A percentile compares a stretch with the other conserved stretches of the same genome.
Evolutionary conservation across 2,329 filamentous ascomycete genomes (phyloP).

Genomic region (Fusarium annulatum): DNA sequence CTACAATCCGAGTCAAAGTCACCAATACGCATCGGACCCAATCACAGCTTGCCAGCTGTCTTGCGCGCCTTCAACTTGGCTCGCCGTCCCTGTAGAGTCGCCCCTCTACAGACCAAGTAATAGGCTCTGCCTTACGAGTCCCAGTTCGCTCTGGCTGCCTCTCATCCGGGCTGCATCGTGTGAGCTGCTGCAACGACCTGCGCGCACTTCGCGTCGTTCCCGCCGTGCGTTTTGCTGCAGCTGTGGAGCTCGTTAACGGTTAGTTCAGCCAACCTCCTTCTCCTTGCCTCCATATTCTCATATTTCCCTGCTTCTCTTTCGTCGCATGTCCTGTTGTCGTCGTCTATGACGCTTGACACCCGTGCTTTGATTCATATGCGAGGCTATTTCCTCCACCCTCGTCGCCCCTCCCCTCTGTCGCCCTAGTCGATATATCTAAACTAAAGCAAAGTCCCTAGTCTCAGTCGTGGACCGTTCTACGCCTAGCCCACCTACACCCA

Average conservation of each 20-base stretch:
- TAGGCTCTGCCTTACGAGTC: slow-evolving; percentile 26
- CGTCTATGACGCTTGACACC: slow-evolving; percentile 37
- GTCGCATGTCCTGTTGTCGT: slow-evolving; percentile 23
- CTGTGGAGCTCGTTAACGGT: slow-evolving; percentile 43
- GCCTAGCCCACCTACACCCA: slow-evolving; percentile 28
- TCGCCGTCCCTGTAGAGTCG: slow-evolving; percentile 35
- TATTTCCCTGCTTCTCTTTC: slow-evolving; percentile 40
- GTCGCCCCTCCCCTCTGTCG: slow-evolving; percentile 33
- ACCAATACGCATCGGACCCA: slow-evolving; percentile 42
- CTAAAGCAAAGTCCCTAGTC: slow-evolving; percentile 39
- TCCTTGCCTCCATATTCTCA: slow-evolving; percentile 37
- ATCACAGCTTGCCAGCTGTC: slow-evolving; percentile 53
- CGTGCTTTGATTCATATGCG: slow-evolving; percentile 47
- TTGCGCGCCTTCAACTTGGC: slow-evolving; percentile 41
- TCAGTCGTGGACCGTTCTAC: slow-evolving; percentile 29
- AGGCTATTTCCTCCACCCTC: slow-evolving; percentile 38
- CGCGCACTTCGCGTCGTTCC: slow-evolving; percentile 36
- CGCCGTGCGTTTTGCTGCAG: slow-evolving; percentile 39
- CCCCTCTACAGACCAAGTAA: slow-evolving; percentile 28
- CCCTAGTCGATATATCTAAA: slow-evolving; percentile 36
- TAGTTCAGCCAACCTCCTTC: slow-evolving; percentile 44
- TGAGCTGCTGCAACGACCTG: slow-evolving; percentile 40
- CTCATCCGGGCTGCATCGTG: slow-evolving; percentile 44
- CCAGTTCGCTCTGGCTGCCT: slow-evolving; percentile 37
- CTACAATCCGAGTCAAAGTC: slow-evolving; percentile 37